Conservation (phyloP, 2,329 filamentous ascomycete species). For the Purpureocillium lavendulum region DNA sequence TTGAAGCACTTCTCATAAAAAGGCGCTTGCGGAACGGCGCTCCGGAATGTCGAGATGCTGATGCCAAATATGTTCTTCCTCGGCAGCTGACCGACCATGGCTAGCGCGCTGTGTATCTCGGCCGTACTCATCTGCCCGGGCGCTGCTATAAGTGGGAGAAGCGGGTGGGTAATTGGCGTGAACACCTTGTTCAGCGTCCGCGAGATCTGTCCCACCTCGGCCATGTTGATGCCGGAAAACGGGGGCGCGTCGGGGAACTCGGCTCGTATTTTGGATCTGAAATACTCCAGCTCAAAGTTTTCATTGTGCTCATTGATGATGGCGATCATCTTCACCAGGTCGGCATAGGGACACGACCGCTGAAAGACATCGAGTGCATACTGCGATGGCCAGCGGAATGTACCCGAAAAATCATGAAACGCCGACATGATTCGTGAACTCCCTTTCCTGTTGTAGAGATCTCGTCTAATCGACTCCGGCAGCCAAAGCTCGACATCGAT, state of each 20-base stretch:
- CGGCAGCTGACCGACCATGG: constrained; percentile 71
- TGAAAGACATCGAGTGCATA: constrained; percentile 65
- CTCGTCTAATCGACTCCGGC: constrained; percentile 63
- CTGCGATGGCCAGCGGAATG: constrained; percentile 72
- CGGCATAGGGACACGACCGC: constrained; percentile 64
- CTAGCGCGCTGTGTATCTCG: constrained; percentile 73
- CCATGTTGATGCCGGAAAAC: constrained; percentile 81
- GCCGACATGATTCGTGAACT: constrained; percentile 85
- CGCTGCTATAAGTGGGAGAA: constrained; percentile 75
- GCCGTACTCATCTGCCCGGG: constrained; percentile 80
- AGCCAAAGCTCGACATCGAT: constrained; percentile 86
- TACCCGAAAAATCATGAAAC: constrained; percentile 81
- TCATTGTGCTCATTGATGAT: constrained; percentile 75
- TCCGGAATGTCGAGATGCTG: constrained; percentile 57
- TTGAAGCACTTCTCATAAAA: constrained; percentile 84
- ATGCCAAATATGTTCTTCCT: constrained; percentile 77
- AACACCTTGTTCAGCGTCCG: constrained; percentile 79
- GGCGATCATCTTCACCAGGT: constrained; percentile 87
- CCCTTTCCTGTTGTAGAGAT: constrained; percentile 60
- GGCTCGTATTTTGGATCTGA: constrained; percentile 66
- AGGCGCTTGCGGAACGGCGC: constrained; percentile 62
- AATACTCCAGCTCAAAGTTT: constrained; percentile 86
- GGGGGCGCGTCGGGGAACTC: constrained; percentile 63
- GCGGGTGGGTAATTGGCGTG: constrained; percentile 78
- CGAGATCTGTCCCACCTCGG: constrained; percentile 75